A percentile compares a stretch with the other conserved stretches of the same genome.
phyloP scores from a whole-genome alignment of 208 protist genomes.

The Strigomonas culicis region DNA sequence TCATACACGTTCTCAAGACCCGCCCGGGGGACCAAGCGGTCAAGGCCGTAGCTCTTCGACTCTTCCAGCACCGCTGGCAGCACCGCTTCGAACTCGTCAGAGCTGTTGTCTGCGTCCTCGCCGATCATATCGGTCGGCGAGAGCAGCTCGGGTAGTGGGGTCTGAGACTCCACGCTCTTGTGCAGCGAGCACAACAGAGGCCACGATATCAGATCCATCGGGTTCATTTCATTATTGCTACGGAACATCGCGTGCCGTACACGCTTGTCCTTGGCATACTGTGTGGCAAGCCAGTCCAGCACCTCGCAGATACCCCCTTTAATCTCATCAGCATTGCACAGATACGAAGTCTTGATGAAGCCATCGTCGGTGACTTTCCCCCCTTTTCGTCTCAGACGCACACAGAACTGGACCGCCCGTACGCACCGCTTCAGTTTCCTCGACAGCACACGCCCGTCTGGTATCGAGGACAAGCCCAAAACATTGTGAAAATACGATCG shows the following conservation, averaged over 20 bases:
- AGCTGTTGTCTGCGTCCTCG: slow-evolving; percentile 16
- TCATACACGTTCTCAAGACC: slow-evolving; percentile 44
- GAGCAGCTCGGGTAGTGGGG: neutral
- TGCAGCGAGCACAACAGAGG: slow-evolving; percentile 26
- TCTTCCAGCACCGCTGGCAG: slow-evolving; percentile 17
- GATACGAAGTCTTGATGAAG: no score
- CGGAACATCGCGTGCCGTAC: slow-evolving; percentile 43
- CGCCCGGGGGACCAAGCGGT: slow-evolving; percentile 24
- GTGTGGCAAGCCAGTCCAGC: slow-evolving; percentile 39
- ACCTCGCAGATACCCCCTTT: slow-evolving; percentile 22
- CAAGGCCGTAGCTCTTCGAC: slow-evolving; percentile 37
- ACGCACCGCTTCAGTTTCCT: neutral
- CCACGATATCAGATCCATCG: slow-evolving; percentile 46
- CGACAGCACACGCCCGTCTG: neutral
- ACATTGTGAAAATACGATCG: neutral
- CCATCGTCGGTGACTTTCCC: neutral
- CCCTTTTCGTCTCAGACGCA: neutral
- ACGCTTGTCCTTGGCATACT: slow-evolving; percentile 21
- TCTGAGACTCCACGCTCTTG: no score
- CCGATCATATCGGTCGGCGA: slow-evolving; percentile 5
- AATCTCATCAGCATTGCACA: no score
- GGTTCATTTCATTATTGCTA: slow-evolving; percentile 28
- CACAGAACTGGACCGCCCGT: neutral
- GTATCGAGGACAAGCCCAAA: neutral
- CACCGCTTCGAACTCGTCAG: slow-evolving; percentile 33